Base-by-base conservation (phyloP, 106 monocot species). In the Acorus calamus region DNA sequence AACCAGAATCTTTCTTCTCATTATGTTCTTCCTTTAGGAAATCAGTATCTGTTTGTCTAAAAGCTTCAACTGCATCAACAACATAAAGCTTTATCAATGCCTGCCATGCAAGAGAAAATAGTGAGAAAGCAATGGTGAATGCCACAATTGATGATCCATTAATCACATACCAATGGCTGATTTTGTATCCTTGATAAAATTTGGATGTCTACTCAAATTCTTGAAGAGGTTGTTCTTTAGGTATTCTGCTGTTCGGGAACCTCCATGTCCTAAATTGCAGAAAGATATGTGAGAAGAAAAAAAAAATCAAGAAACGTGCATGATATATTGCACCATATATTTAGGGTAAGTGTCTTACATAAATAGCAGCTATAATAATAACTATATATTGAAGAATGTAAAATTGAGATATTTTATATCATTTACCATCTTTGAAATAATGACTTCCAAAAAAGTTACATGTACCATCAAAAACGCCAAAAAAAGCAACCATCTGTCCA, bases 391-490 rank as follows among this genome's bases (percentile, higher is more conserved):
- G 28, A 28, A 28, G 28, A 0, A 28, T 28, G 28, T 28, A 28
- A 28, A 28, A 28, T 28, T 28, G 28, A 28, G 0, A 28, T 28
- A 28, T 28, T 28, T 28, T 28, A 0, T 28, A 1, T 28, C 28
- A 28, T 28, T 28, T 28, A 28, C 28, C 1, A 28, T 28, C 28
- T 28, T 28, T 28, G 28, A 28, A 28, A 28, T 28, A 28, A 28
- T 28, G 28, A 28, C 28, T 28, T n/a, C 4, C 14, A 55, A 3
- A 43, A 42, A 50, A 11, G 2, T 61, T 44, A 6, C 14, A 3
- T 60, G 60, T 87, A 84, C 84, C 88, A 74, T 89, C 84, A 74
- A 79, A 89, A 70, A 89, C 88, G 60, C 78, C 88, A 65, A 89
- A 89, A 60, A 81, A 79, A 52, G 78, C 84, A 71, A 84, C 78